Evolutionary conservation across 1,284 basidiomycete species (phyloP), one percentile per base, ranked within the genome.

Genomic region (Chondrostereum purpureum): DNA sequence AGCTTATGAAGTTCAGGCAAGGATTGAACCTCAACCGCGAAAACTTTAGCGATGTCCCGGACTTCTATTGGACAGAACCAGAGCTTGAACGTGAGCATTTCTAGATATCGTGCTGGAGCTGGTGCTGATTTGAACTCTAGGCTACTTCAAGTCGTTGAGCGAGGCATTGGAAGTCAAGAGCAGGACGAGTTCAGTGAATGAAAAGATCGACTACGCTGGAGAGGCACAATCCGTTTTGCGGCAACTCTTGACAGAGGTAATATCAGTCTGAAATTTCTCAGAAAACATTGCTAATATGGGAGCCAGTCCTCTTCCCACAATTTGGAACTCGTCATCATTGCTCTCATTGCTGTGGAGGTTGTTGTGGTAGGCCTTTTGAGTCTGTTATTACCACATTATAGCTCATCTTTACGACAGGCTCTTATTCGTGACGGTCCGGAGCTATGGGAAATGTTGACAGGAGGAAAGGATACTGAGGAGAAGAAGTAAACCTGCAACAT

Each of bases 271-370:
- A n/a, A n/a, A n/a, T n/a, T n/a, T n/a, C n/a, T n/a, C n/a, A n/a
- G n/a, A n/a, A n/a, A n/a, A n/a, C n/a, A n/a, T n/a, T n/a, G n/a
- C n/a, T n/a, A n/a, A n/a, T n/a, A n/a, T n/a, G n/a, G n/a, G n/a
- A n/a, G n/a, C n/a, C 51, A 92, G 87, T 87, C 88, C 5, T 90
- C 88, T 2, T 78, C 74, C 1, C 89, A 93, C 56, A 77, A 86
- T 3, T 92, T 95, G 89, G 92, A 95, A 63, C 67, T 94, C 0
- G 85, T 94, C 52, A 94, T 94, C 56, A 94, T 94, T 52, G 73
- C 77, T 0, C 80, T 94, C 46, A 94, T 94, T 55, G 87, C 91
- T 0, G 90, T 93, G 5, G 92, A 94, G 62, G 91, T 92, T 18
- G 72, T 90, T 52, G 85, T 94, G 46, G 90, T 92, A 57, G 62